Conservation (phyloP, 257 asterid species). For the Apocynum venetum region DNA sequence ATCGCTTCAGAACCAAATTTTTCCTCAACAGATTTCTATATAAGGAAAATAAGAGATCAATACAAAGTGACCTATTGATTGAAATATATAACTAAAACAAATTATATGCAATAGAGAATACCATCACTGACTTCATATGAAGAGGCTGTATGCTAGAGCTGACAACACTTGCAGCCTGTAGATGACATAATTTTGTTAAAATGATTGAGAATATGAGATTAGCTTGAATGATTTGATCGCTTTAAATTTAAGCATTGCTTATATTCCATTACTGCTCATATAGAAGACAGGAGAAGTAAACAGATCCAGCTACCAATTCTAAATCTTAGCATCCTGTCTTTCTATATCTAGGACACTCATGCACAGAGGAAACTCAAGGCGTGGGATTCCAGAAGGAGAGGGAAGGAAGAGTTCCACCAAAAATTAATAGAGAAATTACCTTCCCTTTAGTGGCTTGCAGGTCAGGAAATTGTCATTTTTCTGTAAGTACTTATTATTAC, state of each 20-base stretch:
- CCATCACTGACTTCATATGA: slow-evolving; percentile 62
- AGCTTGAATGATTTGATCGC: neutral
- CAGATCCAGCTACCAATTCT: neutral
- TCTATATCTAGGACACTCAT: neutral
- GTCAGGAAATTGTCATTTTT: neutral
- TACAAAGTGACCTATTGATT: neutral
- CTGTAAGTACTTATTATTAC: neutral
- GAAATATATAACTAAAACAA: neutral
- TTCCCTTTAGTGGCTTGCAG: neutral
- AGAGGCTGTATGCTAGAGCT: slow-evolving; percentile 77
- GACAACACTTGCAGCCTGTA: slow-evolving; percentile 68
- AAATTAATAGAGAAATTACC: neutral
- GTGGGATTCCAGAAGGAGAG: neutral
- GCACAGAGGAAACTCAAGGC: neutral
- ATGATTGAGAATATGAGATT: neutral
- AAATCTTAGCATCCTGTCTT: neutral
- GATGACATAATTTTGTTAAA: neutral
- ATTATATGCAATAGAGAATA: slow-evolving; percentile 21
- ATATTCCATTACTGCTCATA: neutral
- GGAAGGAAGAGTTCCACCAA: neutral
- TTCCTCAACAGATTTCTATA: slow-evolving; percentile 53
- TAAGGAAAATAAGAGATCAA: slow-evolving; percentile 4
- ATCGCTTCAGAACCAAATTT: slow-evolving; percentile 52
- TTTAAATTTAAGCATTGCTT: neutral
- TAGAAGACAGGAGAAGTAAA: neutral